Evolutionary conservation across 768 basidiomycete genomes (phyloP).

Genomic region (Naganishia friedmannii): DNA sequence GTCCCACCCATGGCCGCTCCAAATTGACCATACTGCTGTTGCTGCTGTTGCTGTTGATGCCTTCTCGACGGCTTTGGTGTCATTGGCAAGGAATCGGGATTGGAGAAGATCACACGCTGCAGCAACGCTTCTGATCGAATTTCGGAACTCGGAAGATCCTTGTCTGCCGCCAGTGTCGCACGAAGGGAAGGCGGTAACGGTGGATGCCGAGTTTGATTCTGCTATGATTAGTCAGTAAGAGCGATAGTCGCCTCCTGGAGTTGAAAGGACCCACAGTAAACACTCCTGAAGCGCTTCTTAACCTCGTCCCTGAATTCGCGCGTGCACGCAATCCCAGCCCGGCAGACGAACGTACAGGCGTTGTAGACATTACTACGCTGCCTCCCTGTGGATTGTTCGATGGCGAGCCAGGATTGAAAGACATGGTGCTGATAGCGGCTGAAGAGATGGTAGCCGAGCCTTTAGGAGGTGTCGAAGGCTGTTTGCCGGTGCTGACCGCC

Average conservation of each 20-base stretch:
- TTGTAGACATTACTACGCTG: background rate
- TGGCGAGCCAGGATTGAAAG: constrained; percentile 8
- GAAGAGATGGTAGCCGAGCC: background rate
- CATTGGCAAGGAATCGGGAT: constrained; percentile 29
- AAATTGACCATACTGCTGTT: background rate
- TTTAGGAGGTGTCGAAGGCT: constrained; percentile 11
- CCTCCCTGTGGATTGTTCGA: background rate
- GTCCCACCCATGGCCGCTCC: background rate
- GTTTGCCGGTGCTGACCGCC: background rate
- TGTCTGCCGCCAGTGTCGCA: constrained; percentile 31
- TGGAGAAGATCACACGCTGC: constrained; percentile 32
- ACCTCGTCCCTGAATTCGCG: constrained; percentile 9
- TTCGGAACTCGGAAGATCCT: constrained; percentile 27
- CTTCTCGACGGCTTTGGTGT: constrained; percentile 27
- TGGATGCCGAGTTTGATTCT: constrained; percentile 3
- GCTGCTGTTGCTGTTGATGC: constrained; percentile 7
- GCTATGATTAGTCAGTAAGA: background rate
- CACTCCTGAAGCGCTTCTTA: background rate
- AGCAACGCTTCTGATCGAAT: constrained; percentile 33
- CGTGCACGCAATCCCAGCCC: background rate
- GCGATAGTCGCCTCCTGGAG: background rate
- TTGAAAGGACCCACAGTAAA: background rate
- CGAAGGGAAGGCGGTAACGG: constrained; percentile 27
- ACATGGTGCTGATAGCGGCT: background rate
- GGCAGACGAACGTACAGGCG: background rate